Percentiles rank a stretch among this genome's conserved stretches.
Conservation (phyloP, 2,329 filamentous ascomycete genomes). For the Hypoxylon sp. region DNA sequence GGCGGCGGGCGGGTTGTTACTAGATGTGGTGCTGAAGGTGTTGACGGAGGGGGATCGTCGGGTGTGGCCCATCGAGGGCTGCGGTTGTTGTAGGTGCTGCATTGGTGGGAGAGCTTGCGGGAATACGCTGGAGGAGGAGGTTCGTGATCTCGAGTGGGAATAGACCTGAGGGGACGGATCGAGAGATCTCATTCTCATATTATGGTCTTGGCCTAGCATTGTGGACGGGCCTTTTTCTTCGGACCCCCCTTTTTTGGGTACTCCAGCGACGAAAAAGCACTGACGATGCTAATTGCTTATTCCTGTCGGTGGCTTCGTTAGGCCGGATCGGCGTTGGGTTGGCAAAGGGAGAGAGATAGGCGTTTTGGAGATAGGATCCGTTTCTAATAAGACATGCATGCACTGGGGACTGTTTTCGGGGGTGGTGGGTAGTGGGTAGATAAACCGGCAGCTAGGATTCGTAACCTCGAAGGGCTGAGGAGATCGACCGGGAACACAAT, state of each 20-base stretch:
- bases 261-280: conserved; percentile 29
- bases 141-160: conserved; percentile 69
- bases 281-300: conserved; percentile 43
- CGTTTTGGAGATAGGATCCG: conserved; percentile 38
- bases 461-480: conserved; percentile 5
- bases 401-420: conserved; percentile 26
- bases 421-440: conserved; percentile 13
- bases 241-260: conserved; percentile 18
- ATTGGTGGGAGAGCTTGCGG: conserved; percentile 54
- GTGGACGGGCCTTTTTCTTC: conserved; percentile 31
- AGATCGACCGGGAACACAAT: conserved; percentile 26
- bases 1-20: conserved; percentile 71
- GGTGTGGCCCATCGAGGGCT: conserved; percentile 56
- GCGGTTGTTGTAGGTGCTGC: conserved; percentile 56
- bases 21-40: conserved; percentile 79
- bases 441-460: conserved; percentile 24
- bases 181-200: conserved; percentile 51
- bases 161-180: conserved; percentile 58
- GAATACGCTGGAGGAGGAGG: conserved; percentile 70
- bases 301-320: conserved; percentile 38
- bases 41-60: conserved; percentile 76
- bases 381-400: conserved; percentile 43
- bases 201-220: conserved; percentile 54
- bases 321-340: conserved; percentile 43
- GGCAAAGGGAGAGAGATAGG: conserved; percentile 39